Conservation (phyloP, 768 basidiomycete genomes). For the Termitomyces sp. region DNA sequence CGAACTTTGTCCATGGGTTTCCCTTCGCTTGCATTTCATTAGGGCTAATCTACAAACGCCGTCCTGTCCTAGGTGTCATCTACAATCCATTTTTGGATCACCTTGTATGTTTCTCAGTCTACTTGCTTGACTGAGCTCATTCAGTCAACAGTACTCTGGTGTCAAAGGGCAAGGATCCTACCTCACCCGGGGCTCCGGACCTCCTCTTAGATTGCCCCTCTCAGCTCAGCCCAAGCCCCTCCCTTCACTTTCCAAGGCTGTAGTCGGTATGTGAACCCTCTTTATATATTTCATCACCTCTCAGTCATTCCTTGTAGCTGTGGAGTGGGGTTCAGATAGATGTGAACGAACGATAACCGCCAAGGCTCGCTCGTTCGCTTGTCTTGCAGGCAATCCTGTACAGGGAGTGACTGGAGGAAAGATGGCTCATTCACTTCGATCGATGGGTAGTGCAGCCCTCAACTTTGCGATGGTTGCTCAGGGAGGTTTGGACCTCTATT, state of each 20-base stretch:
- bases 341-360: slow-evolving; percentile 43
- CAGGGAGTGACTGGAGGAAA: slow-evolving; percentile 64
- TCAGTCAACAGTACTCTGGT: slow-evolving; percentile 60
- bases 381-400: slow-evolving; percentile 69
- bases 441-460: slow-evolving; percentile 80
- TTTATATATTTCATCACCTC: not conserved
- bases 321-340: slow-evolving; percentile 91
- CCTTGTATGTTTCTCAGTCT: slow-evolving; percentile 42
- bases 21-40: slow-evolving; percentile 90
- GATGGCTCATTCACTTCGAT: slow-evolving; percentile 84
- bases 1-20: slow-evolving; percentile 85
- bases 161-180: slow-evolving; percentile 78
- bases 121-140: not conserved
- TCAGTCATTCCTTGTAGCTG: slow-evolving; percentile 35
- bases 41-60: slow-evolving; percentile 78
- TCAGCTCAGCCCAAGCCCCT: slow-evolving; percentile 56
- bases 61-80: slow-evolving; percentile 86
- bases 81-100: slow-evolving; percentile 91
- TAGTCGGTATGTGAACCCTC: slow-evolving; percentile 50
- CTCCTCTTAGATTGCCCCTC: slow-evolving; percentile 63
- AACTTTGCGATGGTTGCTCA: slow-evolving; percentile 85
- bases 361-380: slow-evolving; percentile 67
- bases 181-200: slow-evolving; percentile 47
- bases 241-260: slow-evolving; percentile 63
- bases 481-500: slow-evolving; percentile 85